Base-by-base conservation (phyloP, 116 monocot species). In the Thalassia testudinum region DNA sequence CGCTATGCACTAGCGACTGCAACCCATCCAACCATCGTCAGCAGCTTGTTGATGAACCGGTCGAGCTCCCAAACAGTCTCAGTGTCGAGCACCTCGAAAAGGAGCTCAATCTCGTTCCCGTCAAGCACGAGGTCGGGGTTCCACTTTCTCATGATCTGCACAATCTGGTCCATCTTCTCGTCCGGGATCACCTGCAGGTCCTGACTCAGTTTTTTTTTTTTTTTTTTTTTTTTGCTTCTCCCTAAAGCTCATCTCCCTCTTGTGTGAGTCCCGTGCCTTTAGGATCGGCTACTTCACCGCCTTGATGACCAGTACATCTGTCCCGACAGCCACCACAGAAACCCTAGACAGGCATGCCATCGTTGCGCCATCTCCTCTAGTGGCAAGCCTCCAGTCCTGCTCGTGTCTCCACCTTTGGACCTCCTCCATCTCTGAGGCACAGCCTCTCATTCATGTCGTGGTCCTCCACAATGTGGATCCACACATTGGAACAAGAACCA, bases 61-160 rank as follows among this genome's bases (percentile, higher is more conserved):
- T 92, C 83, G 0, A 92, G 70, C 60, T 87, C 95, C 95, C 95
- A 95, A 0, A 95, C 75, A 0, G 95, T 95, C 51, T 95, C 88
- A 1, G 66, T 72, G 52, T 87, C 83, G 69, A 95, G 73, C 0
- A 22, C 20, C 52, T 84, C 84, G 18, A 95, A 76, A 60, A 87
- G 87, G 1, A 95, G 62, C 76, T 84, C 78, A 10, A 95, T 74
- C 69, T 81, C 87, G 40, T 86, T 82, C 18, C 76, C 93, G 7
- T 67, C 42, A 28, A 59, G 67, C 12, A 49, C 40, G 0, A 62
- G 72, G 7, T 66, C 73, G 1, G 58, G 69, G 61, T 92, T 87
- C 53, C 75, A 73, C 75, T 70, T 77, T 62, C 52, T 55, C 16
- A 92, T 64, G 24, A 92, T 83, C 56, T 64, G 70, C 1, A 87